Base-by-base conservation (phyloP, 2,329 filamentous ascomycete species). In the Stagonosporopsis rhizophila region DNA sequence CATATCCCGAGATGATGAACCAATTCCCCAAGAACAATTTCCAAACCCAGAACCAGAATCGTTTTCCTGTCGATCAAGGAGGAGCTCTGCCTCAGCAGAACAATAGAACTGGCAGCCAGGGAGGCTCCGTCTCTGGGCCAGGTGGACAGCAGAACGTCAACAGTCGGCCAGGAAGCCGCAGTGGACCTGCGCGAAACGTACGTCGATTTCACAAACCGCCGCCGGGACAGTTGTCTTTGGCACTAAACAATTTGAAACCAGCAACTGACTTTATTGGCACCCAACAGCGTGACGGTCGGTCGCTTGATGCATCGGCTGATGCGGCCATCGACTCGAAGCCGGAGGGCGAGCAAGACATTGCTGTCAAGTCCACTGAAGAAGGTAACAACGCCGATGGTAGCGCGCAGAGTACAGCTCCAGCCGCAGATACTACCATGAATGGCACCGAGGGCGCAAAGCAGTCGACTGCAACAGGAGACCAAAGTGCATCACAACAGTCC, bases 51-150 rank as follows among this genome's bases (percentile, higher is more conserved):
- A 88, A 87, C 85, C 73, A 77, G 65, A 91, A 91, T 88, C 89
- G 92, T 81, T 92, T 89, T 81, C 87, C 86, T 81, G 86, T 87
- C 78, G 87, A 86, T 78, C 67, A 69, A 64, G 89, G 88, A 66
- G 89, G 88, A 68, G 61, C 75, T 68, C 73, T 75, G 65, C 70
- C 77, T 60, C 71, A 73, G 59, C 67, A 65, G 64, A 73, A 72
- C 58, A 71, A 68, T 60, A 77, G 76, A 68, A 75, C 75, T 71
- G 79, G 79, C 64, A 75, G 73, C 55, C 72, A 76, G 44, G 75
- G 70, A 62, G 67, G 69, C 56, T 67, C 55, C 25, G 11, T 53
- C 6, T 58, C 67, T 66, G 72, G 67, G 58, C 60, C 69, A 61
- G 68, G 68, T 48, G 52, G 57, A 44, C 57, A 55, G 28, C 60